Evolutionary conservation across 371 early-diverging fungal genomes (phyloP), one percentile per base, ranked within the genome.

Genomic region (Mucor velutinosus): DNA sequence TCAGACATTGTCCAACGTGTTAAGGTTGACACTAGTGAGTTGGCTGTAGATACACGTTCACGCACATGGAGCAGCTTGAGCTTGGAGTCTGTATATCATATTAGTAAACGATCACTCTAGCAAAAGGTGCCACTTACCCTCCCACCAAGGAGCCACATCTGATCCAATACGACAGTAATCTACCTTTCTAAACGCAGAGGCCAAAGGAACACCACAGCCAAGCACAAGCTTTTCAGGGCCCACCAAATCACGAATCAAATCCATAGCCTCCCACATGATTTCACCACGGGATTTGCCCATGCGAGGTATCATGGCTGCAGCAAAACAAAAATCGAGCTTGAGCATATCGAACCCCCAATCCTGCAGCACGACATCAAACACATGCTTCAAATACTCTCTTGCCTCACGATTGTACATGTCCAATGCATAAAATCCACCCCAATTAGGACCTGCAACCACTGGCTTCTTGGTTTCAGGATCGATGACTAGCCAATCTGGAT

Each of bases 91-190:
- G 63, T 19, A 41, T n/a, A 29, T 14, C 35, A 17, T 17, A 49
- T 68, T 23, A 25, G 59, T 47, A 19, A 19, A 56, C 35, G 25
- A 35, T 21, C 4, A 35, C 14, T 14, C 32, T 21, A 55, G 27
- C 12, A 15, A 12, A 4, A 25, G 17, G 11, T n/a, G 14, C 45
- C 19, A 10, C 8, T 37, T 74, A 81, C 81, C 82, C 66, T 86
- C 86, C 88, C 86, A 88, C 69, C 76, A 78, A 7, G 86, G 81
- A 0, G 83, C 82, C 8, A 88, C 88, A 67, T 88, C 88, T 11
- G 84, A 81, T 7, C 88, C 88, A 45, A 88, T 85, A 33, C 88
- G 85, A 62, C 88, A 88, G 58, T 81, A 88, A 55, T 88, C 88
- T 0, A 82, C 82, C 30, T 78, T 71, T 69, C 82, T 76, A 69